Conservation (phyloP, 306 rosid species). For the Cicer chorassanicum region DNA sequence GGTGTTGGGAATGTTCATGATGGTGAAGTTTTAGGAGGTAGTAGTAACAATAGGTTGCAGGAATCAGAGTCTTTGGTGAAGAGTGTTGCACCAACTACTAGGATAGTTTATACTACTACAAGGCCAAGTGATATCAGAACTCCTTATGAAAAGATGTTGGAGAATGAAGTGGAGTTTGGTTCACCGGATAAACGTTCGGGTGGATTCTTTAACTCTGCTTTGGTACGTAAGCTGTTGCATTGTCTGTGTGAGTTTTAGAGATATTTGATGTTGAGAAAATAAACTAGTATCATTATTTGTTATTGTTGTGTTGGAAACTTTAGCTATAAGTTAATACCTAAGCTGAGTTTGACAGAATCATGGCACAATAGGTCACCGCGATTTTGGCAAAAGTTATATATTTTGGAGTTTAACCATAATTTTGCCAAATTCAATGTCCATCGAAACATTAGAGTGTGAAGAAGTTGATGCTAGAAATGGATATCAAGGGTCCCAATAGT, state of each 20-base stretch:
- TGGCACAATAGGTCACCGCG: too few species aligned
- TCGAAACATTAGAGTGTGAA: not conserved
- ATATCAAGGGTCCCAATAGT: slow-evolving; percentile 6
- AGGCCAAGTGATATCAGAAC: slow-evolving; percentile 89
- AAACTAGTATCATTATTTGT: slow-evolving; percentile 3
- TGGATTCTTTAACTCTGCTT: slow-evolving; percentile 86
- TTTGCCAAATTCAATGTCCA: too few species aligned
- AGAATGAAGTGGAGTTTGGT: slow-evolving; percentile 89
- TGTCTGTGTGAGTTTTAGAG: slow-evolving; percentile 3
- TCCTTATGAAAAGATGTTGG: slow-evolving; percentile 94
- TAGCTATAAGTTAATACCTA: not conserved
- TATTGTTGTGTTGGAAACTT: not conserved
- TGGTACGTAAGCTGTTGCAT: slow-evolving; percentile 61
- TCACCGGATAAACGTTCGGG: slow-evolving; percentile 92
- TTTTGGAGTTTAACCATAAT: too few species aligned
- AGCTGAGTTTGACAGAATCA: not conserved
- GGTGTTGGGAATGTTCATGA: slow-evolving; percentile 47
- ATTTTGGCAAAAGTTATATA: too few species aligned
- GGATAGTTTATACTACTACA: slow-evolving; percentile 83
- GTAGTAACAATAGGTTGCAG: slow-evolving; percentile 53
- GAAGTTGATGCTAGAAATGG: slow-evolving; percentile 25
- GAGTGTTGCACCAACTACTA: slow-evolving; percentile 71
- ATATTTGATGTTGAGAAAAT: not conserved
- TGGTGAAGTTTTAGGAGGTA: slow-evolving; percentile 59
- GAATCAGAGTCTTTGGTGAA: slow-evolving; percentile 76